Conservation (phyloP, 73 alveolate species). For the Paramecium tetraurelia region DNA sequence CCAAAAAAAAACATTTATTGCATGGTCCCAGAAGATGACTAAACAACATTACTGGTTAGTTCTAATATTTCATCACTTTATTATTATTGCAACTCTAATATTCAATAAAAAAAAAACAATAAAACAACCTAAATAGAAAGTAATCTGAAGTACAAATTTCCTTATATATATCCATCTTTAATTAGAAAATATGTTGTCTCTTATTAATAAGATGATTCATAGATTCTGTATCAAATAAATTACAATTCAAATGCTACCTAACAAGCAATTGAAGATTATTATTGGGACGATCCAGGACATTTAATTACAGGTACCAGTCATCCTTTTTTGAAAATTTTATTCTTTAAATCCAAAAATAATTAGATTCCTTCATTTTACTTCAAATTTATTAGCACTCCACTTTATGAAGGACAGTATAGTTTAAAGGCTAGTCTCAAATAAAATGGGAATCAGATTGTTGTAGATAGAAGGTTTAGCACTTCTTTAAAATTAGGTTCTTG, state of each 20-base stretch:
- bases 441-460: not conserved
- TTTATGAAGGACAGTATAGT: not conserved
- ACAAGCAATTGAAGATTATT: not conserved
- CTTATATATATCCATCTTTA: not conserved
- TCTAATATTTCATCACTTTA: not conserved
- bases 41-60: conserved; percentile 12
- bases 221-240: not conserved
- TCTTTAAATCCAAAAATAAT: not conserved
- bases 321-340: not conserved
- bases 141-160: not conserved
- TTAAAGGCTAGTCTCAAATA: not conserved
- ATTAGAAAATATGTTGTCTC: not conserved
- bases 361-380: not conserved
- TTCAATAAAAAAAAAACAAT: not conserved
- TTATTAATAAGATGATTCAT: not conserved
- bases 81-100: not conserved
- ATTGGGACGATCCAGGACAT: not conserved
- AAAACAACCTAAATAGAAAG: not conserved
- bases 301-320: not conserved
- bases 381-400: not conserved
- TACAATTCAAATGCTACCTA: not conserved
- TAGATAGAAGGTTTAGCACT: not conserved
- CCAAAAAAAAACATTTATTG: not conserved
- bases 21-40: not conserved
- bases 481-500: not conserved